Base-by-base conservation (phyloP, 2,329 filamentous ascomycete genomes). In the Huntiella moniliformis region DNA sequence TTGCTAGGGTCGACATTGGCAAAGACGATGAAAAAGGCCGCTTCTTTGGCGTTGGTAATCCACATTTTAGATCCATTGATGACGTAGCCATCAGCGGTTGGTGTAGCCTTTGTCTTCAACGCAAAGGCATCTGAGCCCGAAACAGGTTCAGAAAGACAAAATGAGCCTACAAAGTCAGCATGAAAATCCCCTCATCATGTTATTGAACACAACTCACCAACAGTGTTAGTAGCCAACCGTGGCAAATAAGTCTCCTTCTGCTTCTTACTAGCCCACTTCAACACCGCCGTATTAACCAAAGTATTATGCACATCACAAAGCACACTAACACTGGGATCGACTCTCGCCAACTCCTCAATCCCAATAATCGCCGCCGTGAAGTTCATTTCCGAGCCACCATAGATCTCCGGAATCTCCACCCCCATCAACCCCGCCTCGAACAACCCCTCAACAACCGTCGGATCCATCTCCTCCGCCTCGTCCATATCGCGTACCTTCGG, bases 351-450 rank as follows among this genome's bases (percentile, higher is more conserved):
- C 70, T 98, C 91, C 66, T 98, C 91, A 56, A 98, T 98, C 22
- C 84, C 88, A 38, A 98, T 79, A 58, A 98, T 94, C 51, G 87
- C 88, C 1, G 87, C 69, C 1, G 91, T 96, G 65, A 98, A 98
- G 73, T 95, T 95, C 91, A 98, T 96, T 54, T 87, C 91, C 0
- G 88, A 84, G 51, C 91, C 91, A 50, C 91, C 91, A 59, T 80
- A 98, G 63, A 95, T 87, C 63, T 98, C 91, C 12, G 91, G 88
- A 48, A 98, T 94, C 67, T 98, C 91, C 52, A 98, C 74, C 51
- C 86, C 82, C 91, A 98, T 98, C 42, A 98, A 68, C 0, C 91
- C 91, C 60, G 96, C 87, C 67, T 98, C 91, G 57, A 98, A 98
- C 44, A 94, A 73, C 64, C 91, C 82, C 67, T 94, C 86, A 4